phyloP scores from a whole-genome alignment of 129 eudicot species.

The Artemisia tridentata region DNA sequence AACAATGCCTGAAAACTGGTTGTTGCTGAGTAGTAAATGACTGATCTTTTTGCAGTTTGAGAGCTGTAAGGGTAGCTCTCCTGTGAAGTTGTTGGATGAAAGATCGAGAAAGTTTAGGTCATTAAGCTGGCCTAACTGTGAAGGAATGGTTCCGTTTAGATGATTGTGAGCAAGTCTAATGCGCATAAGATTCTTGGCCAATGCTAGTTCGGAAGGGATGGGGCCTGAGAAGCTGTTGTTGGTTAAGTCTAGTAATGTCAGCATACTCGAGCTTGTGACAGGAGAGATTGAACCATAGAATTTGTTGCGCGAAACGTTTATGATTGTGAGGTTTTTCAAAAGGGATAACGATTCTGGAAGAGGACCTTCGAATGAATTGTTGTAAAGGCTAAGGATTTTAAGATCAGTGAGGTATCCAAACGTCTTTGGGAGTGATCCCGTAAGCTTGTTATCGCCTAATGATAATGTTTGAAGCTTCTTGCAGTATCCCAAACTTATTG shows the following conservation, averaged over 20 bases:
- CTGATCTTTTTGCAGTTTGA: conserved; percentile 56
- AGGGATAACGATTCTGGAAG: conserved; percentile 73
- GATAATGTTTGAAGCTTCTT: conserved; percentile 66
- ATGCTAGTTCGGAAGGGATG: conserved; percentile 63
- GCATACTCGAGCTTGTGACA: conserved; percentile 51
- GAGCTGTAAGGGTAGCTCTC: conserved; percentile 49
- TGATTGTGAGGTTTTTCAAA: conserved; percentile 64
- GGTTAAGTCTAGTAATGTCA: conserved; percentile 68
- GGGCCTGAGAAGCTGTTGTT: conserved; percentile 77
- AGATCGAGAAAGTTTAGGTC: conserved; percentile 75
- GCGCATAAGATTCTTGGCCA: conserved; percentile 62
- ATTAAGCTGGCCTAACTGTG: conserved; percentile 49
- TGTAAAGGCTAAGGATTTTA: conserved; percentile 68
- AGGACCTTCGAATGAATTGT: conserved; percentile 87
- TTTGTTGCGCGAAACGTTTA: conserved; percentile 73
- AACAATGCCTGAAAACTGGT: conserved; percentile 48
- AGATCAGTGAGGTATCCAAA: conserved; percentile 71
- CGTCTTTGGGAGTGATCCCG: conserved; percentile 73
- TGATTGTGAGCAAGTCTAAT: conserved; percentile 72
- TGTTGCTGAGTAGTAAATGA: conserved; percentile 69
- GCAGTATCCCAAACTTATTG: conserved; percentile 82
- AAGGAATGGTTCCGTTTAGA: conserved; percentile 62
- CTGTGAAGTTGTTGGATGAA: conserved; percentile 66
- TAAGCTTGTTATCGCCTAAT: conserved; percentile 75
- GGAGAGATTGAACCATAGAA: conserved; percentile 66